These are phyloP conservation scores for Mycena vitilis DNA, from an alignment of 768 basidiomycete species.

Conservation along the genomic window DNA sequence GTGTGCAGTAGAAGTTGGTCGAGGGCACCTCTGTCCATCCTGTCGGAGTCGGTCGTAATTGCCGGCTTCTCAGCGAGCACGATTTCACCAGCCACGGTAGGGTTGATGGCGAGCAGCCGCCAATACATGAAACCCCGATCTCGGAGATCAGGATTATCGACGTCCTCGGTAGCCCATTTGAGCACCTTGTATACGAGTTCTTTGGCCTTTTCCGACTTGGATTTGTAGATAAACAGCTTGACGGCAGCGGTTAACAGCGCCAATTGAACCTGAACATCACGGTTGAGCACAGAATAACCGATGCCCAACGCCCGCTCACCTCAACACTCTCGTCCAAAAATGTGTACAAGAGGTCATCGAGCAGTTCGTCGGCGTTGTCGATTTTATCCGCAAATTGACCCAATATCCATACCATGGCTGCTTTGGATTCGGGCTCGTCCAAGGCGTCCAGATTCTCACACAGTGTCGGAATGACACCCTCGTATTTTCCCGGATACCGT, in stretches of 20 bases:
- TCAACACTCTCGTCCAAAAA: conserved; percentile 96
- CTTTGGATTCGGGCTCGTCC: conserved; percentile 97
- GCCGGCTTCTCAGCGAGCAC: conserved; percentile 94
- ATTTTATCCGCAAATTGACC: conserved; percentile 97
- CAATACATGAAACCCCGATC: conserved; percentile 99
- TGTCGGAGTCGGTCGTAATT: conserved; percentile 97
- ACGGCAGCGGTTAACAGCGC: conserved; percentile 94
- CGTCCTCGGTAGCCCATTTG: conserved; percentile 97
- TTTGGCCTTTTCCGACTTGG: conserved; percentile 84
- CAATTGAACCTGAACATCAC: conserved; percentile 82
- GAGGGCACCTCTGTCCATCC: conserved; percentile 96
- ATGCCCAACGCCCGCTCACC: conserved; percentile 56
- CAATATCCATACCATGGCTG: conserved; percentile 97
- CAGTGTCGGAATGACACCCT: conserved; percentile 92
- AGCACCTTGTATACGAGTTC: conserved; percentile 94
- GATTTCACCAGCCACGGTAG: conserved; percentile 87
- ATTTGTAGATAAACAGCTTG: conserved; percentile 94
- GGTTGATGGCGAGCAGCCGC: conserved; percentile 95
- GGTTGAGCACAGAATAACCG: neutral
- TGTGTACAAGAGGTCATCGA: conserved; percentile 90
- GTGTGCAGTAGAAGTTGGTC: conserved; percentile 96
- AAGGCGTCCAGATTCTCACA: conserved; percentile 92
- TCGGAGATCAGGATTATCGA: conserved; percentile 97
- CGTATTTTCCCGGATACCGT: conserved; percentile 95
- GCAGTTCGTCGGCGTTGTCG: conserved; percentile 93